A percentile compares a stretch with the other conserved stretches of the same genome.
These are phyloP conservation scores for Yarrowia galli DNA, from an alignment of 1,139 yeast genomes.

Conservation along the genomic window DNA sequence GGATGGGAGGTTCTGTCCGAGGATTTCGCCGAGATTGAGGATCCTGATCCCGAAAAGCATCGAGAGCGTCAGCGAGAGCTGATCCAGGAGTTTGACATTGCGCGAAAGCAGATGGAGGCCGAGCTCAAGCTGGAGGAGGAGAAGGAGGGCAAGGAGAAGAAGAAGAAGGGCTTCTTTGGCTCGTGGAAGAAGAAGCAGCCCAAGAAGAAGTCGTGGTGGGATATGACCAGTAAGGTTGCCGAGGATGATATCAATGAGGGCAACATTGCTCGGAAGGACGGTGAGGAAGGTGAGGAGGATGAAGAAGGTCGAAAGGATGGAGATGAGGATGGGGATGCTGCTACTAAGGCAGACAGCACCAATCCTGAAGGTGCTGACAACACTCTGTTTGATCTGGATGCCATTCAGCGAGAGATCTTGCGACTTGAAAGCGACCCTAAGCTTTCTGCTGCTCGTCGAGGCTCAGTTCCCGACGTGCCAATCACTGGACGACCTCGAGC, in stretches of 20 bases:
- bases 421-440: constrained; percentile 42
- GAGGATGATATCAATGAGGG: constrained; percentile 32
- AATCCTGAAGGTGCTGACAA: constrained; percentile 40
- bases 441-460: constrained; percentile 18
- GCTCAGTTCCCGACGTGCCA: constrained; percentile 40
- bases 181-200: constrained; percentile 63
- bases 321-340: neutral
- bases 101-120: constrained; percentile 61
- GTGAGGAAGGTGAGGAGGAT: constrained; percentile 38
- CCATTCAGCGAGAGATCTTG: constrained; percentile 50
- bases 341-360: neutral
- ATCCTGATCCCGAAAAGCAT: constrained; percentile 88
- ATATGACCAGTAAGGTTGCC: constrained; percentile 44
- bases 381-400: constrained; percentile 52
- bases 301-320: constrained; percentile 27
- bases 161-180: constrained; percentile 53
- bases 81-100: constrained; percentile 83
- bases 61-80: constrained; percentile 80
- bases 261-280: constrained; percentile 13
- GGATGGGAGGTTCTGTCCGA: constrained; percentile 89
- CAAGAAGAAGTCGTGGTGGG: constrained; percentile 90
- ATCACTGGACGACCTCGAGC: constrained; percentile 41
- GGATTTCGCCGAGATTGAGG: constrained; percentile 94
- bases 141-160: constrained; percentile 49
- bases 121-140: constrained; percentile 44